Evolutionary conservation across 345 rosid species (phyloP).

Genomic region (Leavenworthia alabamica): DNA sequence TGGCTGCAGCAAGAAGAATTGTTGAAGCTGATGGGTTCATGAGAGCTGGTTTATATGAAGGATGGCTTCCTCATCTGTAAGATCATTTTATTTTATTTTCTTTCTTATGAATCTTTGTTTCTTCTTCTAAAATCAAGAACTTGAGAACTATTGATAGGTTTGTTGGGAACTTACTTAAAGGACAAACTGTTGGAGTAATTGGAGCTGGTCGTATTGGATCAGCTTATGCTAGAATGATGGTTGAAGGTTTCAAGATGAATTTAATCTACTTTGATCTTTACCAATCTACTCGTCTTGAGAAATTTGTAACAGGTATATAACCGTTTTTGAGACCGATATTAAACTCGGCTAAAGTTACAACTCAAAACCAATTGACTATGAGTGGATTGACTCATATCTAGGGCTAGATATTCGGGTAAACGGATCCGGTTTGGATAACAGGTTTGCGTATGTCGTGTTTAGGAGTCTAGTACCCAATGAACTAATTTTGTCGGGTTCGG

Average conservation of each 20-base stretch:
- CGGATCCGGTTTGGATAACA: too few species aligned
- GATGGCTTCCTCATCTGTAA: constrained; percentile 95
- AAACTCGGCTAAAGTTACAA: too few species aligned
- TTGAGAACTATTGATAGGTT: constrained; percentile 38
- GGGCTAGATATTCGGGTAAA: too few species aligned
- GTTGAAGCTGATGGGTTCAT: constrained; percentile 95
- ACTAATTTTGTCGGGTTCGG: too few species aligned
- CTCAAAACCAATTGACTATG: too few species aligned
- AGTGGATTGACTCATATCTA: too few species aligned
- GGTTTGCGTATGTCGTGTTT: too few species aligned
- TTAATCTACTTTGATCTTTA: constrained; percentile 88
- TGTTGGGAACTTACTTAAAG: constrained; percentile 95
- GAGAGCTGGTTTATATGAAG: constrained; percentile 94
- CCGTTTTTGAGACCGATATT: too few species aligned
- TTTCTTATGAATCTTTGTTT: too few species aligned
- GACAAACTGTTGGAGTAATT: constrained; percentile 96
- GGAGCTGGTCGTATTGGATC: constrained; percentile 99
- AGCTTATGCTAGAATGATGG: constrained; percentile 99
- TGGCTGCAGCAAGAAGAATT: constrained; percentile 89
- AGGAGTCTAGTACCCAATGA: too few species aligned
- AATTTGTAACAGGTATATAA: constrained; percentile 70
- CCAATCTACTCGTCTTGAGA: constrained; percentile 90
- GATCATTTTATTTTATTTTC: not conserved
- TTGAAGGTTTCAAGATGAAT: constrained; percentile 97
- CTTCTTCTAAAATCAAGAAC: not conserved